Percentiles rank a stretch among this genome's conserved stretches.
Conservation (phyloP, 257 asterid species). For the Penstemon davidsonii region DNA sequence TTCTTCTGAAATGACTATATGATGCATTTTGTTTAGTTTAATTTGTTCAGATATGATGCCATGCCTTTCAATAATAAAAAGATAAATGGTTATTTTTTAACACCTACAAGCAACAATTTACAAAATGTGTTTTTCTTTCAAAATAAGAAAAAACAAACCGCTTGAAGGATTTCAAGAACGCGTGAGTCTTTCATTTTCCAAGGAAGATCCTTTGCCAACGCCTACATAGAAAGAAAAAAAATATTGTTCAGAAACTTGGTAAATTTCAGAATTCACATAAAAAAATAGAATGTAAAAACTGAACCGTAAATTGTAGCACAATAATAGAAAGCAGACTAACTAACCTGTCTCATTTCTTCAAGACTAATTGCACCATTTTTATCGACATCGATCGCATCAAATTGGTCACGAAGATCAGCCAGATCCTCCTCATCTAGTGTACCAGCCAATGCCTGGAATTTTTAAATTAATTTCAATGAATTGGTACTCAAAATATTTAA, state of each 20-base stretch:
- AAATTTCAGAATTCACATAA: not conserved
- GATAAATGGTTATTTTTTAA: too few relatives aligned
- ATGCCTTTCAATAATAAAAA: too few relatives aligned
- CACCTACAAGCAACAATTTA: not conserved
- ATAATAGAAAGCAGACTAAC: constrained; percentile 24
- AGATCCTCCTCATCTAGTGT: constrained; percentile 89
- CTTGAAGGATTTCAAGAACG: constrained; percentile 93
- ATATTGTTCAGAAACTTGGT: too few relatives aligned
- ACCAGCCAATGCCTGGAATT: constrained; percentile 85
- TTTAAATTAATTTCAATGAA: constrained; percentile 11
- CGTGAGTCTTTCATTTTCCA: constrained; percentile 97
- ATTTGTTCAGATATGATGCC: too few relatives aligned
- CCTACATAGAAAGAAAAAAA: constrained; percentile 42
- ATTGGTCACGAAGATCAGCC: constrained; percentile 87
- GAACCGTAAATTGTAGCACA: not conserved
- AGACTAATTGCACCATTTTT: constrained; percentile 94
- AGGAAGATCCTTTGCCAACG: constrained; percentile 95
- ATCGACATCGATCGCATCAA: constrained; percentile 95
- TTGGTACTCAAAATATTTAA: not conserved
- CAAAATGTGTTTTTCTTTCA: not conserved
- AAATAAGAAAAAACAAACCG: constrained; percentile 49
- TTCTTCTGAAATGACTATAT: too few relatives aligned
- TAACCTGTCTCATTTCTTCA: constrained; percentile 98
- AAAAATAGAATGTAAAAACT: not conserved
- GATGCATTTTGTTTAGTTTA: too few relatives aligned